Base-by-base conservation (phyloP, 2,329 filamentous ascomycete genomes). In the Diplodia scrobiculata region DNA sequence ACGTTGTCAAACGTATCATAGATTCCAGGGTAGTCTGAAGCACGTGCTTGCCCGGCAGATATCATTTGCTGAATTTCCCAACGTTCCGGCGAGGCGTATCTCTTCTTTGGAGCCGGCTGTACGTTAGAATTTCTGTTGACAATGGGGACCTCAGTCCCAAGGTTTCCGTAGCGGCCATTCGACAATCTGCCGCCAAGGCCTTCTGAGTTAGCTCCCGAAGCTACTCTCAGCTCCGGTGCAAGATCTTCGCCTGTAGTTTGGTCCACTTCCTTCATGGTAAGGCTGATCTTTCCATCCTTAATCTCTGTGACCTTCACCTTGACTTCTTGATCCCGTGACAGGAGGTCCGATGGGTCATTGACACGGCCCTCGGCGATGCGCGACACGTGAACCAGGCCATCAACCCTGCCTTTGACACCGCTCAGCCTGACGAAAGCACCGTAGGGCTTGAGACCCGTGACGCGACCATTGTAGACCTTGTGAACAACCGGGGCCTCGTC, bases 41-140 rank as follows among this genome's bases (percentile, higher is more conserved):
- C 93, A 72, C 95, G 96, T 19, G 92, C 90, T 9, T 96, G 94
- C 53, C 96, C 95, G 4, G 95, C 97, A 3, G 94, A 92, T 73
- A 99, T 98, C 63, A 99, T 83, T 74, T 99, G 95, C 68, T 94
- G 88, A 69, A 99, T 97, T 76, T 99, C 95, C 94, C 95, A 99
- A 74, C 95, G 84, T 75, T 99, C 95, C 0, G 95, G 95, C 14
- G 94, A 97, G 0, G 94, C 98, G 89, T 98, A 89, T 63, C 95
- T 86, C 81, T 99, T 99, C 76, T 91, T 92, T 65, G 89, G 89
- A 53, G 83, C 85, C 70, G 83, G 81, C 0, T 82, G 83, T 7
- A 82, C 81, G 48, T 82, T 81, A 55, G 74, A 74, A 27, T 71
- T 75, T 50, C 81, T 83, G 72, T 91, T 87, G 67, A 91, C 86